These are phyloP conservation scores for Kodamaea alishanica DNA, from an alignment of 1,139 yeast species.

Conservation along the genomic window DNA sequence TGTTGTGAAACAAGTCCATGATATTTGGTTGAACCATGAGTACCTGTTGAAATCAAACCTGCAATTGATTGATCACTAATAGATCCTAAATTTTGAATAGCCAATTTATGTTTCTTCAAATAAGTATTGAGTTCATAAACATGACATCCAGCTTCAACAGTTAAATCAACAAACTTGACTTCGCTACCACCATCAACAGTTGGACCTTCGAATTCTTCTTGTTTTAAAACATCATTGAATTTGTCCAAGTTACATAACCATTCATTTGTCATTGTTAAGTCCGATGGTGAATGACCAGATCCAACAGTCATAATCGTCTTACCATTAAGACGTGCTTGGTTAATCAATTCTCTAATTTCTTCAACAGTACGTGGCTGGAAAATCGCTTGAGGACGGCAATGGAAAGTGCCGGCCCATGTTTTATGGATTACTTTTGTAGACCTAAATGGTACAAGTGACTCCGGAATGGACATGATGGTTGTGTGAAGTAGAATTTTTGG, in stretches of 20 bases:
- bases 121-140: constrained; percentile 72
- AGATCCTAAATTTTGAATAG: constrained; percentile 89
- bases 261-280: constrained; percentile 79
- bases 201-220: constrained; percentile 39
- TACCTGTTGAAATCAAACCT: constrained; percentile 92
- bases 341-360: constrained; percentile 62
- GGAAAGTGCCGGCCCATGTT: constrained; percentile 93
- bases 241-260: constrained; percentile 89
- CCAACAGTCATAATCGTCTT: constrained; percentile 85
- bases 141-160: constrained; percentile 90
- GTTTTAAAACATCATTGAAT: constrained; percentile 51
- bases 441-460: constrained; percentile 29
- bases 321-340: constrained; percentile 54
- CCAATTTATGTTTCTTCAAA: constrained; percentile 61
- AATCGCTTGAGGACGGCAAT: constrained; percentile 69
- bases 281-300: constrained; percentile 94
- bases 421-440: constrained; percentile 46
- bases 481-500: no score
- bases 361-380: constrained; percentile 70
- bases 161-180: constrained; percentile 78
- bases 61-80: constrained; percentile 93
- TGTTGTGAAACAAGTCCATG: constrained; percentile 91
- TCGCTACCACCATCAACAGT: constrained; percentile 26
- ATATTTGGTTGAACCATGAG: constrained; percentile 92
- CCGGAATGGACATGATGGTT: constrained; percentile 25